phyloP scores from a whole-genome alignment of 164 flowering plant species.

The Macadamia integrifolia region DNA sequence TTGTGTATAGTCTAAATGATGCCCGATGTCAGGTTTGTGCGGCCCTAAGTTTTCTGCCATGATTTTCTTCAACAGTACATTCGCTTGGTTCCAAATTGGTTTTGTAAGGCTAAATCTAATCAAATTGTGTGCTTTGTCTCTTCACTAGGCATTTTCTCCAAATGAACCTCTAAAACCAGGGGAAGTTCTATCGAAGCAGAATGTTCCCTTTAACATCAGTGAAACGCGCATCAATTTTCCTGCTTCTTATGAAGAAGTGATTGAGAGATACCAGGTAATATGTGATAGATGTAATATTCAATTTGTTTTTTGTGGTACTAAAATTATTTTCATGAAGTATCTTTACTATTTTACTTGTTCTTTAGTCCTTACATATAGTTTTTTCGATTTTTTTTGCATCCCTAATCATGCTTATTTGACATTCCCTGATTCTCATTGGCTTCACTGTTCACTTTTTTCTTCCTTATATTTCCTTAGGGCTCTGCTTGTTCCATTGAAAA shows the following conservation, averaged over 20 bases:
- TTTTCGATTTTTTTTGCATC: too few relatives aligned
- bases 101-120: background rate
- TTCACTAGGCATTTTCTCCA: constrained; percentile 70
- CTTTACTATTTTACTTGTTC: too few relatives aligned
- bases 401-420: too few relatives aligned
- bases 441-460: too few relatives aligned
- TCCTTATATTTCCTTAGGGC: too few relatives aligned
- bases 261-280: constrained; percentile 80
- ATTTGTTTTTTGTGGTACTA: background rate
- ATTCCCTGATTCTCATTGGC: too few relatives aligned
- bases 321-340: too few relatives aligned
- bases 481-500: too few relatives aligned
- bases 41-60: constrained; percentile 1
- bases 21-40: constrained; percentile 76
- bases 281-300: background rate
- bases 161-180: constrained; percentile 71
- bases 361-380: too few relatives aligned
- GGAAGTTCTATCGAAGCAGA: constrained; percentile 73
- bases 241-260: constrained; percentile 46
- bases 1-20: constrained; percentile 72
- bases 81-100: background rate
- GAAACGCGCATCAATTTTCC: constrained; percentile 44
- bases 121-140: background rate
- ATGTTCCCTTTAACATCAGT: constrained; percentile 50
- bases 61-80: background rate